A percentile compares a stretch with the other conserved stretches of the same genome.
phyloP scores from a whole-genome alignment of 352 stramenopile species.

The Thalassiosira mediterranea region DNA sequence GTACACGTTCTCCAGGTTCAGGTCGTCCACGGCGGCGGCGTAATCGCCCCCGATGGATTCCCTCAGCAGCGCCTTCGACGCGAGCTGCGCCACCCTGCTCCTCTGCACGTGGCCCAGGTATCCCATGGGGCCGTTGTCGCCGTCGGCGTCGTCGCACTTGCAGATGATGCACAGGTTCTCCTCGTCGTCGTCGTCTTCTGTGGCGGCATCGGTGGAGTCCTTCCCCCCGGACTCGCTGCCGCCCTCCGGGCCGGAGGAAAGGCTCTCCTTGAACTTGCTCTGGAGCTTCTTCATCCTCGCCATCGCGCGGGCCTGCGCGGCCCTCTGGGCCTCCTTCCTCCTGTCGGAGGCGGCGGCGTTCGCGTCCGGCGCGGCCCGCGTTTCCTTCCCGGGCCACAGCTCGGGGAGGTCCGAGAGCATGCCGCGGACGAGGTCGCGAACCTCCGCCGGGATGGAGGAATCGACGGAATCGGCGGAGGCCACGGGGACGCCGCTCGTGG shows the following conservation, averaged over 20 bases:
- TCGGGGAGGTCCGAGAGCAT: slow-evolving; percentile 80
- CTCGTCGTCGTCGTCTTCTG: slow-evolving; percentile 66
- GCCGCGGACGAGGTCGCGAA: slow-evolving; percentile 53
- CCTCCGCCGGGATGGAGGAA: slow-evolving; percentile 43
- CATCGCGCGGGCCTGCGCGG: slow-evolving; percentile 74
- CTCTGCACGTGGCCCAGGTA: slow-evolving; percentile 84
- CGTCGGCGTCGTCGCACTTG: slow-evolving; percentile 81
- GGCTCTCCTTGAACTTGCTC: slow-evolving; percentile 71
- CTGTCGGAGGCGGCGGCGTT: slow-evolving; percentile 41
- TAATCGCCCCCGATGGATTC: too few relatives aligned
- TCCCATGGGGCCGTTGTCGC: slow-evolving; percentile 83
- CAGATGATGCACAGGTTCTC: slow-evolving; percentile 86
- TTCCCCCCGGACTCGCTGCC: slow-evolving; percentile 53
- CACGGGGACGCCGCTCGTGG: slow-evolving; percentile 66
- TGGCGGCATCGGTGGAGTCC: too few relatives aligned
- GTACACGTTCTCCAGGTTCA: slow-evolving; percentile 66
- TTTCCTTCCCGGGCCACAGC: slow-evolving; percentile 71
- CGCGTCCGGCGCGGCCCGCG: slow-evolving; percentile 39
- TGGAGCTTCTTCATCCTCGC: slow-evolving; percentile 83
- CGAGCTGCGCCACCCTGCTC: slow-evolving; percentile 68
- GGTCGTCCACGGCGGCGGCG: slow-evolving; percentile 21
- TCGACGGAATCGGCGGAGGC: neutral
- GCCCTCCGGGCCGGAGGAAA: slow-evolving; percentile 65
- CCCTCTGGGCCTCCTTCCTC: slow-evolving; percentile 75
- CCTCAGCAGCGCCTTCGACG: slow-evolving; percentile 50